Conservation (phyloP, 176 grass and related monocot species). For the Oryza meyeriana region DNA sequence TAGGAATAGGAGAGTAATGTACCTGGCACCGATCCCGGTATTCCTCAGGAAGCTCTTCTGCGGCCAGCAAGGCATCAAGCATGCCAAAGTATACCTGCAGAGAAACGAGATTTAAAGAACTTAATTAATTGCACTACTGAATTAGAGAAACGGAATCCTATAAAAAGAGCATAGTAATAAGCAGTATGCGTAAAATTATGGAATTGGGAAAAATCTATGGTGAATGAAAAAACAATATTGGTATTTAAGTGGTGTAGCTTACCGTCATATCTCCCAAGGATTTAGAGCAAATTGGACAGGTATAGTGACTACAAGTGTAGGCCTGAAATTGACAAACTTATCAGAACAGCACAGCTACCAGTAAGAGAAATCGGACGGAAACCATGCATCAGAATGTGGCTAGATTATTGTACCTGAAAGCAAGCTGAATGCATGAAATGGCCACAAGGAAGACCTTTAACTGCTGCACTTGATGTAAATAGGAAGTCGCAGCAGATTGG, state of each 20-base stretch:
- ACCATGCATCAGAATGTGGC: background rate
- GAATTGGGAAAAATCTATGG: background rate
- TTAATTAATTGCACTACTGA: background rate
- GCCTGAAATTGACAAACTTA: constrained; percentile 42
- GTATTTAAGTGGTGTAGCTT: constrained; percentile 1
- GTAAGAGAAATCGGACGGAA: background rate
- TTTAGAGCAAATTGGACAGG: constrained; percentile 84
- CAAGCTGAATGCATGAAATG: constrained; percentile 97
- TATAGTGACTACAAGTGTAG: constrained; percentile 89
- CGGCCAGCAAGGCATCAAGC: constrained; percentile 80
- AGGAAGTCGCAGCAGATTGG: constrained; percentile 83
- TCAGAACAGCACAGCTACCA: background rate
- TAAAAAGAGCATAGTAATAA: background rate
- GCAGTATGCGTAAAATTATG: background rate
- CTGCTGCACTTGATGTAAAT: constrained; percentile 79
- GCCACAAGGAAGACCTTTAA: constrained; percentile 78
- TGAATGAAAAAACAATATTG: background rate
- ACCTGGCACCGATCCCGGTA: constrained; percentile 81
- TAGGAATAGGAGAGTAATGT: background rate
- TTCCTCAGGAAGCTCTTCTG: constrained; percentile 82
- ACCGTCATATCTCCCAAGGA: constrained; percentile 91
- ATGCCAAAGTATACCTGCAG: constrained; percentile 92
- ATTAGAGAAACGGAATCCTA: background rate
- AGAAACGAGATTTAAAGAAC: background rate
- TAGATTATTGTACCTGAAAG: constrained; percentile 63